A percentile compares a stretch with the other conserved stretches of the same genome.
Conservation (phyloP, 2,329 filamentous ascomycete genomes). For the Clarireedia paspali region DNA sequence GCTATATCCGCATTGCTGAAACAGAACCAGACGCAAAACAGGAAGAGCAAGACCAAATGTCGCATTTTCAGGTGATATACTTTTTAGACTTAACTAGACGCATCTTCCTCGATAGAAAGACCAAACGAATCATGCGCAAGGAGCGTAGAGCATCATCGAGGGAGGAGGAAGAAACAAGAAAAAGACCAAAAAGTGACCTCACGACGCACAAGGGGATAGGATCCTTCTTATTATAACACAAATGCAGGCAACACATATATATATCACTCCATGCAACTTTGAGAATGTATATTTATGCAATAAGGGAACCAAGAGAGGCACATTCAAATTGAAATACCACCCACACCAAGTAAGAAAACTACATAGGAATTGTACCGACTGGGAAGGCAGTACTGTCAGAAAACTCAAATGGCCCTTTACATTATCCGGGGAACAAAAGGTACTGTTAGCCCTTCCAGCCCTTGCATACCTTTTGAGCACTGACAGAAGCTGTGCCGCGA, state of each 20-base stretch:
- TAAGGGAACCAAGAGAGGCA: not conserved
- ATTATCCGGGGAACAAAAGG: not conserved
- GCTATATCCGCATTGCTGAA: constrained; percentile 2
- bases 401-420: not conserved
- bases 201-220: not conserved
- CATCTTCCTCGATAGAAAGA: not conserved
- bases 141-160: not conserved
- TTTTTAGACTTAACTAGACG: not conserved
- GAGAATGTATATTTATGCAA: not conserved
- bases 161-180: not conserved
- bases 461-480: not conserved
- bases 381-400: not conserved
- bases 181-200: not conserved
- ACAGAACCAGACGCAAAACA: not conserved
- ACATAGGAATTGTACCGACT: not conserved
- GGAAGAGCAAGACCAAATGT: not conserved
- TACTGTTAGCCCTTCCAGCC: constrained; percentile 6
- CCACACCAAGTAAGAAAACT: constrained; percentile 3
- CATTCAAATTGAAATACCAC: not conserved
- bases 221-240: not conserved
- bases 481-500: constrained; percentile 6
- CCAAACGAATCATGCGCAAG: not conserved
- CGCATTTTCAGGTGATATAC: constrained; percentile 5
- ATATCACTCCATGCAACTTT: not conserved
- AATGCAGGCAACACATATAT: not conserved